Evolutionary conservation across 352 stramenopile genomes (phyloP).

Genomic region (Phytophthora fragariaefolia): DNA sequence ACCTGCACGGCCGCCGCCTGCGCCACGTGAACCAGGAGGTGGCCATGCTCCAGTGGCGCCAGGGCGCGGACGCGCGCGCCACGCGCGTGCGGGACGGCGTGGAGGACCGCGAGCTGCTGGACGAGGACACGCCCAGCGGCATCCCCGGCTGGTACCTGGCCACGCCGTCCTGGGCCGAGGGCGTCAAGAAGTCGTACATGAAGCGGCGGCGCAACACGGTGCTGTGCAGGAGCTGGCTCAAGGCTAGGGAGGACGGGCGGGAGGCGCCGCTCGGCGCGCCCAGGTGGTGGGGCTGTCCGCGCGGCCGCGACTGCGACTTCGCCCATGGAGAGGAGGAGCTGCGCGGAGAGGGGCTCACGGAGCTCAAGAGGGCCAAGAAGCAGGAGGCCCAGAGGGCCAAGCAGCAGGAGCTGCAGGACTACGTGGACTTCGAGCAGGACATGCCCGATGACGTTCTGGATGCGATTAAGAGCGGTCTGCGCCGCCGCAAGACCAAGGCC

Average conservation of each 20-base stretch:
- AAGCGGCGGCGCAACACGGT: conserved; percentile 84
- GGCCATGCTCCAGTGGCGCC: conserved; percentile 80
- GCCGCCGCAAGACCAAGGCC: conserved; percentile 47
- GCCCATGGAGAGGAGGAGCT: conserved; percentile 85
- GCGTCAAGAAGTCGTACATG: conserved; percentile 86
- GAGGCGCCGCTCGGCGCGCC: conserved; percentile 55
- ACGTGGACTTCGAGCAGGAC: conserved; percentile 78
- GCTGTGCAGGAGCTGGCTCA: conserved; percentile 75
- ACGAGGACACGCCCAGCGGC: conserved; percentile 84
- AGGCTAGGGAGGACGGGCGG: conserved; percentile 58
- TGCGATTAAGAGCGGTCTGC: conserved; percentile 70
- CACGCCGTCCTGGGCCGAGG: conserved; percentile 84
- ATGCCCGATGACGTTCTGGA: conserved; percentile 71
- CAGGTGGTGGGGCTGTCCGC: conserved; percentile 84
- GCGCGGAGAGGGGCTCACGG: conserved; percentile 63
- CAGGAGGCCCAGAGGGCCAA: conserved; percentile 59
- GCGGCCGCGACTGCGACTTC: conserved; percentile 84
- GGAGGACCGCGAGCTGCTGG: conserved; percentile 68
- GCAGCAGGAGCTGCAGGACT: conserved; percentile 68
- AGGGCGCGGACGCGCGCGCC: conserved; percentile 60
- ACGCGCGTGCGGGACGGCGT: conserved; percentile 56
- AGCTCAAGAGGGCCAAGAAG: conserved; percentile 78
- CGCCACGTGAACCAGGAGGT: conserved; percentile 91
- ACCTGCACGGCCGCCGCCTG: conserved; percentile 79
- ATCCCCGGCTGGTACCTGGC: conserved; percentile 87